phyloP scores from a whole-genome alignment of 2,329 filamentous ascomycete genomes.

The Orbilia quercus region DNA sequence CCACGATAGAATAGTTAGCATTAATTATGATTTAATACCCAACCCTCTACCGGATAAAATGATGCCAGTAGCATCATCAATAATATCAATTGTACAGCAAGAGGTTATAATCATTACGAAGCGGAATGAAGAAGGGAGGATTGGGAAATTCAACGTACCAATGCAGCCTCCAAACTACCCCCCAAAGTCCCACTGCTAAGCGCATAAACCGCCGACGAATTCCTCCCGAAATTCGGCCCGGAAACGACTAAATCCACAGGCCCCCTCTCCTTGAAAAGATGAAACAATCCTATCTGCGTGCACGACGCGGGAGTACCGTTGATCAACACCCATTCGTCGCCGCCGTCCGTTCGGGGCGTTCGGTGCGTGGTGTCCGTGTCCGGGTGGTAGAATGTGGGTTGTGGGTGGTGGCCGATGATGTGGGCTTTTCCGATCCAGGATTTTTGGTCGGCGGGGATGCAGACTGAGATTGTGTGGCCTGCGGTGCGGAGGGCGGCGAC shows the following conservation, averaged over 20 bases:
- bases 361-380: slow-evolving; percentile 71
- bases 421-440: slow-evolving; percentile 99
- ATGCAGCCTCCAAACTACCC: slow-evolving; percentile 40
- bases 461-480: slow-evolving; percentile 89
- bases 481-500: slow-evolving; percentile 76
- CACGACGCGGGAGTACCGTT: slow-evolving; percentile 84
- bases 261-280: slow-evolving; percentile 78
- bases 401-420: slow-evolving; percentile 88
- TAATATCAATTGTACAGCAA: no score
- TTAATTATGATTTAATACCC: no score
- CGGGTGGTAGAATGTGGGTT: slow-evolving; percentile 83
- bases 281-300: slow-evolving; percentile 82
- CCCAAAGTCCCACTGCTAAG: slow-evolving; percentile 74
- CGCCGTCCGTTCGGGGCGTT: slow-evolving; percentile 66
- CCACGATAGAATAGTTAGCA: neutral
- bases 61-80: neutral
- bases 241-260: slow-evolving; percentile 81
- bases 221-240: slow-evolving; percentile 83
- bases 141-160: slow-evolving; percentile 11
- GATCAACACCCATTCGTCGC: slow-evolving; percentile 83
- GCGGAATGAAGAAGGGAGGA: neutral
- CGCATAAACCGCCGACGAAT: slow-evolving; percentile 82
- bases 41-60: neutral
- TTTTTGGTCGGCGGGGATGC: slow-evolving; percentile 88
- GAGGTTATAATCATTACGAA: no score